These are phyloP conservation scores for Pythium dissotocum DNA, from an alignment of 352 stramenopile genomes.

Conservation along the genomic window DNA sequence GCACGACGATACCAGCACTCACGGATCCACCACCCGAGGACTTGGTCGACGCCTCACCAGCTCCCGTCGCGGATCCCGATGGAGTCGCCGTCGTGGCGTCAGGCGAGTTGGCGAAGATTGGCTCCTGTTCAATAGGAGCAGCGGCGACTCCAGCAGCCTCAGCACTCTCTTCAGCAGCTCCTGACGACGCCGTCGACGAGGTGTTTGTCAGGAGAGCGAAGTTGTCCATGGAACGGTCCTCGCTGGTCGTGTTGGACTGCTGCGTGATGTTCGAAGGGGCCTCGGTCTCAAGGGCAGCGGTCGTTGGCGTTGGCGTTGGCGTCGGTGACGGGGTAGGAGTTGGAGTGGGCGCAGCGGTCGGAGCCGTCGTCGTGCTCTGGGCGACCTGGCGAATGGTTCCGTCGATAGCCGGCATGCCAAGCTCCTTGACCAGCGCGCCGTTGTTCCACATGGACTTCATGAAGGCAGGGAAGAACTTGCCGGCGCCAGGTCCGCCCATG, in stretches of 20 bases:
- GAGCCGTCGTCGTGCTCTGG: background rate
- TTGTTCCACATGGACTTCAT: constrained; percentile 64
- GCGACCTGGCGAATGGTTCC: constrained; percentile 10
- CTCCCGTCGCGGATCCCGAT: constrained; percentile 13
- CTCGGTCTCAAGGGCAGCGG: constrained; percentile 7
- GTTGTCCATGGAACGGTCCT: constrained; percentile 14
- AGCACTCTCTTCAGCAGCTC: constrained; percentile 3
- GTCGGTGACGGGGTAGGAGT: constrained; percentile 19
- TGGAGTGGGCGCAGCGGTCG: constrained; percentile 9
- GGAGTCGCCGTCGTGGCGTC: constrained; percentile 18
- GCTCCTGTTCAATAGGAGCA: constrained; percentile 1
- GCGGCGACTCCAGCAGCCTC: constrained; percentile 4
- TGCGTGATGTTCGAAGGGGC: constrained; percentile 5
- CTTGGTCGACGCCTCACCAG: constrained; percentile 31
- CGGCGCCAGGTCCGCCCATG: constrained; percentile 40
- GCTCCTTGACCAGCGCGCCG: constrained; percentile 38
- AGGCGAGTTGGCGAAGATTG: constrained; percentile 3
- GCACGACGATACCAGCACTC: constrained; percentile 38
- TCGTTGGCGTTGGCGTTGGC: constrained; percentile 20
- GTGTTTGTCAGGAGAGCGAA: background rate
- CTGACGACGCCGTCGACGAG: background rate
- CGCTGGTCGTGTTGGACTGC: constrained; percentile 3
- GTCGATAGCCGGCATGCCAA: constrained; percentile 16
- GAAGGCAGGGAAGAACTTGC: constrained; percentile 44
- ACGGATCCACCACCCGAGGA: constrained; percentile 22